Conservation (phyloP, 768 basidiomycete species). For the Lyophyllum atratum region DNA sequence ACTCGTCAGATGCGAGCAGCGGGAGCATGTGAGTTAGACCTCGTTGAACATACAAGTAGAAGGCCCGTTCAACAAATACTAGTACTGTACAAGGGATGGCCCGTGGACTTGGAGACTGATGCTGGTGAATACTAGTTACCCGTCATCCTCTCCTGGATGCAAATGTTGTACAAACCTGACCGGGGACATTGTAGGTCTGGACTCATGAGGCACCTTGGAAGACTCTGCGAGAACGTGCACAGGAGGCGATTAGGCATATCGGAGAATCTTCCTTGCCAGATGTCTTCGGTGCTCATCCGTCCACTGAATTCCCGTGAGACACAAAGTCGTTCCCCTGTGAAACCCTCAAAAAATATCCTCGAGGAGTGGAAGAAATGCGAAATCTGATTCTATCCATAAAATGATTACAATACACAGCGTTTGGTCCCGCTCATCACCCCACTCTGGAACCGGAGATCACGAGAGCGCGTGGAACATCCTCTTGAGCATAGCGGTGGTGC, state of each 20-base stretch:
- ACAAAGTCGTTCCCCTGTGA: no score
- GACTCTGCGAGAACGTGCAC: slow-evolving; percentile 19
- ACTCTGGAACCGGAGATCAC: background rate
- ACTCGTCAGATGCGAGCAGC: no score
- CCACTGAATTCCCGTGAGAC: background rate
- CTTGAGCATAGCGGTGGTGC: slow-evolving; percentile 18
- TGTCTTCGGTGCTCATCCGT: slow-evolving; percentile 15
- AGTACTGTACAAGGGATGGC: no score
- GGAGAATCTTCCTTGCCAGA: slow-evolving; percentile 26
- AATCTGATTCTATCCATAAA: background rate
- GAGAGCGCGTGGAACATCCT: slow-evolving; percentile 14
- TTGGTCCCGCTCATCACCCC: background rate
- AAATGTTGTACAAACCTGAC: no score
- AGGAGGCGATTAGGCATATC: slow-evolving; percentile 18
- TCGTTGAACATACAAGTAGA: no score
- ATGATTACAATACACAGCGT: background rate
- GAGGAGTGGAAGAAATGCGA: no score
- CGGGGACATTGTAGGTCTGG: slow-evolving; percentile 17
- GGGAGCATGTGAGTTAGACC: no score
- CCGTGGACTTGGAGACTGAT: background rate
- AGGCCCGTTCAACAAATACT: no score
- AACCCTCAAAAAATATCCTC: no score
- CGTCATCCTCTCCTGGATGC: no score
- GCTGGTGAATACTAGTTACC: background rate
- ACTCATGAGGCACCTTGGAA: slow-evolving; percentile 27